These are phyloP conservation scores for Penstemon eatonii DNA, from an alignment of 257 asterid genomes.

Conservation along the genomic window DNA sequence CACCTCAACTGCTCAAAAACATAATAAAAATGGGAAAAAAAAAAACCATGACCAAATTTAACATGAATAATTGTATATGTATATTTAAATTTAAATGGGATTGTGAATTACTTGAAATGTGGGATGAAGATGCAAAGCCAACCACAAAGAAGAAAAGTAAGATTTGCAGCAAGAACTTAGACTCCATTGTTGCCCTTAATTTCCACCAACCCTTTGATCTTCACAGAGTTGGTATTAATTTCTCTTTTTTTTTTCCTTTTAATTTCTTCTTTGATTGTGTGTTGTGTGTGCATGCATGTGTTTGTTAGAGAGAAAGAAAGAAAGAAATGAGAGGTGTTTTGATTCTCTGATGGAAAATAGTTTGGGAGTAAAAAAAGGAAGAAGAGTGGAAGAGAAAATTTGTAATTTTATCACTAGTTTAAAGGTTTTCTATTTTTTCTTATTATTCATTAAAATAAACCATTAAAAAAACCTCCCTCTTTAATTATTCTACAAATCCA, in stretches of 20 bases:
- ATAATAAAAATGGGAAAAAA: too few relatives aligned
- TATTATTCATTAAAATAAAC: too few relatives aligned
- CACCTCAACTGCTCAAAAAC: constrained; percentile 47
- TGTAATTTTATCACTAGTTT: too few relatives aligned
- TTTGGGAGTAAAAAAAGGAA: constrained; percentile 34
- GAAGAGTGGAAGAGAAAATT: constrained; percentile 28
- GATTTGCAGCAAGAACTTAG: constrained; percentile 37
- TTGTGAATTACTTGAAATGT: constrained; percentile 53
- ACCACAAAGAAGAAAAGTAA: constrained; percentile 51
- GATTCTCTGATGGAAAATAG: constrained; percentile 24
- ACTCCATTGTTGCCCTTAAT: constrained; percentile 47
- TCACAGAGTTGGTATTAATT: constrained; percentile 17
- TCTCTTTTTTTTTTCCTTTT: constrained; percentile 1
- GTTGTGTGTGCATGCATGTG: background rate
- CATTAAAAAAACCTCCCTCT: too few relatives aligned
- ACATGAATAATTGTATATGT: too few relatives aligned
- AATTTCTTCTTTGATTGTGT: background rate
- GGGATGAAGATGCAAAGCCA: constrained; percentile 58
- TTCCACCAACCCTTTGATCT: constrained; percentile 24
- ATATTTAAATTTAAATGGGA: background rate
- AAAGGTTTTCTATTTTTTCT: too few relatives aligned
- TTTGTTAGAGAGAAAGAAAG: background rate
- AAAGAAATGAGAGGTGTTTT: background rate
- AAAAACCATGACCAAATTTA: too few relatives aligned
- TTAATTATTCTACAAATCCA: too few relatives aligned